Conservation (phyloP, 2,329 filamentous ascomycete species). For the Rhynchosporium graminicola region DNA sequence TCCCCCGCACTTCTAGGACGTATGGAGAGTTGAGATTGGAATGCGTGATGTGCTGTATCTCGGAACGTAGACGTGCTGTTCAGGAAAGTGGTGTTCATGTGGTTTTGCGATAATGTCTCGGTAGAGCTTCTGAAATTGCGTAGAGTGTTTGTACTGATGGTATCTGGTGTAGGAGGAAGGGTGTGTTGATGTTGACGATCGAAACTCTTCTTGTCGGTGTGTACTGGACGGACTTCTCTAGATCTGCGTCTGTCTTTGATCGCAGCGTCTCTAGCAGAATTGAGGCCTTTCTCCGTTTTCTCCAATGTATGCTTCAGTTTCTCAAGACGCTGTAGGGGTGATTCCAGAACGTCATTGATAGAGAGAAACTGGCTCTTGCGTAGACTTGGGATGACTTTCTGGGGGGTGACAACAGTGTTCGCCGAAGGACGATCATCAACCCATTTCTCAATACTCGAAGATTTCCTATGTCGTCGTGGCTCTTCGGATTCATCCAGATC, state of each 20-base stretch:
- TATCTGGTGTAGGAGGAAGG: constrained; percentile 43
- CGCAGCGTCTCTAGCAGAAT: constrained; percentile 24
- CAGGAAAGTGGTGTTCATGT: constrained; percentile 26
- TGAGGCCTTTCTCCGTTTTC: constrained; percentile 30
- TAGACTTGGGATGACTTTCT: constrained; percentile 16
- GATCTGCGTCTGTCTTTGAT: constrained; percentile 22
- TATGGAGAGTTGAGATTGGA: constrained; percentile 32
- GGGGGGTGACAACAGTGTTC: constrained; percentile 19
- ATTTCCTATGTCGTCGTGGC: constrained; percentile 28
- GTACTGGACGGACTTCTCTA: constrained; percentile 25
- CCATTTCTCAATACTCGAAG: constrained; percentile 39
- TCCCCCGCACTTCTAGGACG: constrained; percentile 41
- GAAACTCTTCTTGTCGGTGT: constrained; percentile 42
- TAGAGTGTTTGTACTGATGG: constrained; percentile 39
- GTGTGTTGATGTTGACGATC: constrained; percentile 35
- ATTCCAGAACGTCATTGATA: constrained; percentile 50
- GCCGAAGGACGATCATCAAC: constrained; percentile 35
- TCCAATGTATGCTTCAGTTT: constrained; percentile 42
- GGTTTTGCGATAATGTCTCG: constrained; percentile 45
- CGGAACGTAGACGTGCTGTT: constrained; percentile 31
- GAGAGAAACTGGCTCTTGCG: constrained; percentile 46
- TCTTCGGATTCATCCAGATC: constrained; percentile 25
- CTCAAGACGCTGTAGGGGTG: constrained; percentile 54
- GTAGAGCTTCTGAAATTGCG: constrained; percentile 52
- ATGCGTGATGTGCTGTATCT: constrained; percentile 22